Base-by-base conservation (phyloP, 140 eudicot species). In the Erigeron philadelphicus region DNA sequence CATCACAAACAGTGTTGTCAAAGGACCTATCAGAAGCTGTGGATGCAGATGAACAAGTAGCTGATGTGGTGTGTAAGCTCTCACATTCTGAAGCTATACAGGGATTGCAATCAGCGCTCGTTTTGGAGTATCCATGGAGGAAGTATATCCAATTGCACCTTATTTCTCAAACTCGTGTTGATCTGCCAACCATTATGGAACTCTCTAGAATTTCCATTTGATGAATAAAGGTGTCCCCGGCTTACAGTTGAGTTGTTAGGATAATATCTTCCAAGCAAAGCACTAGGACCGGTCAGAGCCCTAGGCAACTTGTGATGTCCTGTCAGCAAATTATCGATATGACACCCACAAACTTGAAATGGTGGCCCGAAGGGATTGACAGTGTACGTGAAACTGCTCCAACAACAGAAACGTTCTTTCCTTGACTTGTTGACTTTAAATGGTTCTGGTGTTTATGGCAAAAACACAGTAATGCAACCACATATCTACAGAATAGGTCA, bases 401-500 rank as follows among this genome's bases (percentile, higher is more conserved):
- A 61, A 61, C 66, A n/a, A 61, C 66, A 0, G 66, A 35, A 61
- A 61, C 9, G 45, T 61, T 61, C 48, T 61, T 61, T 61, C 66
- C 40, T 61, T 38, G 66, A 61, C 66, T 61, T 11, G 45, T 38
- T 61, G 66, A 61, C 31, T n/a, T 17, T 55, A 55, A 8, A 55
- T n/a, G n/a, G n/a, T n/a, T n/a, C n/a, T n/a, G 2, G 94, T 85
- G 78, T 67, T 73, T 19, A 94, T 87, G 53, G 96, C 85, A 73
- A 94, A 94, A 40, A 77, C 88, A 82, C 97, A 89, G 53, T 89
- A 94, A 60, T 94, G 97, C 87, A 94, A 71, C 99, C 99, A 94
- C 83, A 94, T 94, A 73, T 94, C 99, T n/a, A 94, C 99, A 42
- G 99, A 94, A 68, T 94, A 94, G 31, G 99, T 94, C 73, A 94